Evolutionary conservation across 495 filamentous ascomycete genomes (phyloP), one percentile per base, ranked within the genome.

Genomic region (Neurospora sp.): DNA sequence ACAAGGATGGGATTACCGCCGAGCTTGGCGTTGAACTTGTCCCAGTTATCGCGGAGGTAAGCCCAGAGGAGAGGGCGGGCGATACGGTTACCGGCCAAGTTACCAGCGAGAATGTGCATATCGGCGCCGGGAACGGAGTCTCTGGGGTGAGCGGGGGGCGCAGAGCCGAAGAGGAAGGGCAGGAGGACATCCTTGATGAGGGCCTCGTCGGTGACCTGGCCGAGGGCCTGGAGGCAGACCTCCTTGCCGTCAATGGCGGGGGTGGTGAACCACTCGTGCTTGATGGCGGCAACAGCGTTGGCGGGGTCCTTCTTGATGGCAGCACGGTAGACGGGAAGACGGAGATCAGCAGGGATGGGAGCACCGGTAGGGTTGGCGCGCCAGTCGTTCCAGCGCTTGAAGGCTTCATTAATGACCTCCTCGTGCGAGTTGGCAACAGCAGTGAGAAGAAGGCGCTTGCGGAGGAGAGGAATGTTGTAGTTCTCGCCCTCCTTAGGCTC

Each of bases 221-320:
- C 94, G 71, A 98, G 86, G 5, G 91, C 87, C 59, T 87, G 82
- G 10, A 99, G 87, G 76, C 89, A 90, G 70, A 95, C 92, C 77
- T 98, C 94, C 81, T 93, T 94, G 72, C 93, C 94, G 77, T 98
- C 96, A 40, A 97, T 89, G 8, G 94, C 90, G 41, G 91, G 90
- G 1, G 93, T 96, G 37, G 83, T 88, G 45, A 88, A 85, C 84
- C 92, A 99, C 81, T 97, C 93, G 9, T 93, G 84, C 83, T 94
- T 92, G 40, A 99, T 87, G 7, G 89, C 87, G 2, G 79, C 65
- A 39, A 92, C 88, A 77, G 92, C 93, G 71, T 89, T 90, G 9
- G 86, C 77, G 8, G 86, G 83, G 69, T 92, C 89, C 37, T 89
- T 89, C 72, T 91, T 85, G 39, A 98, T 85, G n/a, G 88, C 91